phyloP scores from a whole-genome alignment of 129 eudicot genomes.

The Lactuca sativa region DNA sequence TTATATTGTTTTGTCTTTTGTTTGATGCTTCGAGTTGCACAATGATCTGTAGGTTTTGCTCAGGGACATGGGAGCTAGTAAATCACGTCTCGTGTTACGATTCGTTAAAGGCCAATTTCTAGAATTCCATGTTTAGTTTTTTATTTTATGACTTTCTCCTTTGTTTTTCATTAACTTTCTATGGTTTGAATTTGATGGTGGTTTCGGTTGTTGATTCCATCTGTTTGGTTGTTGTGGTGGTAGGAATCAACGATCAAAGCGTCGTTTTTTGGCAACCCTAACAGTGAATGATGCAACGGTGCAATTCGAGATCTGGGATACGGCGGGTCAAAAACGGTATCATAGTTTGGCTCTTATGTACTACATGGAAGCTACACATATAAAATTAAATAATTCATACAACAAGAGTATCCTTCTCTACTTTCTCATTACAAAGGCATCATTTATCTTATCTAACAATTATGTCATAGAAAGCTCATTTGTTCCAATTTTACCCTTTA shows the following conservation, averaged over 20 bases:
- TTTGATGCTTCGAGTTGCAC: slow-evolving; percentile 11
- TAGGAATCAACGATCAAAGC: slow-evolving; percentile 99
- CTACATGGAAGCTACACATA: slow-evolving; percentile 94
- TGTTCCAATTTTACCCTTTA: background rate
- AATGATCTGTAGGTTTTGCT: slow-evolving; percentile 63
- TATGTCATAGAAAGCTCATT: too few species aligned
- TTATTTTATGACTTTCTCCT: background rate
- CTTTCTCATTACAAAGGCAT: too few species aligned
- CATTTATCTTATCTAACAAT: too few species aligned
- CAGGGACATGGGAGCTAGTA: slow-evolving; percentile 99
- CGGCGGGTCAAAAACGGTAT: slow-evolving; percentile 97
- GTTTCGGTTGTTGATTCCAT: slow-evolving; percentile 23
- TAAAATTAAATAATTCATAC: slow-evolving; percentile 15
- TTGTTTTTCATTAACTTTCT: slow-evolving; percentile 17
- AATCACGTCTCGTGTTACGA: slow-evolving; percentile 93
- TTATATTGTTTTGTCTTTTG: background rate
- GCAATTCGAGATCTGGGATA: slow-evolving; percentile 98
- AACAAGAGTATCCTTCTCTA: too few species aligned
- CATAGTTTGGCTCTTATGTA: slow-evolving; percentile 99
- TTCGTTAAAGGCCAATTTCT: slow-evolving; percentile 97
- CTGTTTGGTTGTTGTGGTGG: background rate
- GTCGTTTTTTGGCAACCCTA: slow-evolving; percentile 85
- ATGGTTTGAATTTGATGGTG: slow-evolving; percentile 21
- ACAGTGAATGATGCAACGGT: slow-evolving; percentile 81
- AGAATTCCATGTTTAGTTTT: slow-evolving; percentile 74